These are phyloP conservation scores for Poa annua DNA, from an alignment of 176 grass and related monocot species.

Conservation along the genomic window DNA sequence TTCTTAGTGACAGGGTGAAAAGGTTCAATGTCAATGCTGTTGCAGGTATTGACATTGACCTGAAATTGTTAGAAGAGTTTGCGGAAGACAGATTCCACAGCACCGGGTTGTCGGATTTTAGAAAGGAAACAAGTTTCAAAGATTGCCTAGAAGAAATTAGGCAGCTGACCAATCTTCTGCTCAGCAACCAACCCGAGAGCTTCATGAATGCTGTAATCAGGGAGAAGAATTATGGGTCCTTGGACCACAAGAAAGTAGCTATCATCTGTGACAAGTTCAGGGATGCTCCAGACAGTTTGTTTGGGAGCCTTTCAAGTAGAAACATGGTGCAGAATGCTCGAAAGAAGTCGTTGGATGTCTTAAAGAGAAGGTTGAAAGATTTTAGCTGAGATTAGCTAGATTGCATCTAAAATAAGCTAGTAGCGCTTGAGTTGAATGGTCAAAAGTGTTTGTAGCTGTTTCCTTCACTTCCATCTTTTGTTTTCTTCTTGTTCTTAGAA, in stretches of 20 bases:
- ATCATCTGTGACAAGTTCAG: conserved; percentile 26
- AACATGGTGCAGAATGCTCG: conserved; percentile 67
- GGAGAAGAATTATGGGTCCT: conserved; percentile 13
- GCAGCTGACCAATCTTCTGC: conserved; percentile 25
- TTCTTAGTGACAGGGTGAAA: conserved; percentile 25
- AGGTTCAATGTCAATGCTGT: conserved; percentile 12
- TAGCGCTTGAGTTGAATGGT: neutral
- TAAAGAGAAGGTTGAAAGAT: conserved; percentile 93
- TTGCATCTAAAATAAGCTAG: conserved; percentile 9
- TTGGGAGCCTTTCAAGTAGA: conserved; percentile 80
- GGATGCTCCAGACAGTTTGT: conserved; percentile 80
- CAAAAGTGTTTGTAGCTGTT: neutral
- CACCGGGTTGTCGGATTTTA: neutral
- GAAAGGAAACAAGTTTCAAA: conserved; percentile 16
- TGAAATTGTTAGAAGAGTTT: conserved; percentile 8
- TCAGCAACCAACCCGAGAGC: conserved; percentile 19
- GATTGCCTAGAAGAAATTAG: conserved; percentile 22
- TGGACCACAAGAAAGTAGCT: conserved; percentile 25
- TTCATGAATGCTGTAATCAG: conserved; percentile 21
- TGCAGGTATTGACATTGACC: conserved; percentile 28
- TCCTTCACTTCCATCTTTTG: neutral
- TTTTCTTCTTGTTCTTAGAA: neutral
- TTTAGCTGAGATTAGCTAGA: conserved; percentile 62
- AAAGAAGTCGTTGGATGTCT: conserved; percentile 91
- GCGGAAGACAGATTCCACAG: conserved; percentile 7